Base-by-base conservation (phyloP, 495 filamentous ascomycete genomes). In the Penicillium crystallinum region DNA sequence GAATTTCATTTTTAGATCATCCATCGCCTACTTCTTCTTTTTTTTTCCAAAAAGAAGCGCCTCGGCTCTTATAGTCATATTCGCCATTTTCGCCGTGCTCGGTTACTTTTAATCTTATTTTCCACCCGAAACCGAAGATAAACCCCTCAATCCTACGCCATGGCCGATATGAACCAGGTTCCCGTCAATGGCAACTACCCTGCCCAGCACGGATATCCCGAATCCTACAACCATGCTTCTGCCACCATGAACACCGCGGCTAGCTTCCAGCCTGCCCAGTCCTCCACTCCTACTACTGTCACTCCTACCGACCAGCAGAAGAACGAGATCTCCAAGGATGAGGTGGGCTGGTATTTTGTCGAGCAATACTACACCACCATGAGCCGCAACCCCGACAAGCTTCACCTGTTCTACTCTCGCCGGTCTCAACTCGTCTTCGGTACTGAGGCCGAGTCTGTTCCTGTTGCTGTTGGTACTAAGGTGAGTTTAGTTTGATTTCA, bases 331-430 rank as follows among this genome's bases (percentile, higher is more conserved):
- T 67, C 75, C 38, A 95, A 93, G 69, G 89, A 91, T 70, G 90
- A 97, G 72, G 88, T 98, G 46, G 93, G 90, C 61, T 98, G 93
- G 93, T 97, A 91, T 70, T 98, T 98, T 57, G 93, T 97, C 30
- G 95, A 98, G 79, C 91, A 96, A 66, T 97, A 95, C 77, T 98
- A 98, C 70, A 97, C 90, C 55, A 98, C 89, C 56, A 78, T 98
- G 62, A 96, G 90, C 83, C 89, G 90, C 67, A 87, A 77, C 53
- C 93, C 95, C 14, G 91, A 96, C 60, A 95, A 92, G 72, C 83
- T 98, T 54, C 90, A 90, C 64, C 75, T 92, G 21, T 95, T 90
- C 77, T 92, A 95, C 71, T 81, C 84, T 56, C 90, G 89, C 64
- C 82, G 75, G 18, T 91, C 89, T 29, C 89, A 91, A 65, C 84